Percentiles rank a stretch among this genome's conserved stretches.
phyloP scores from a whole-genome alignment of 768 basidiomycete genomes.

The Hebeloma cylindrosporum region DNA sequence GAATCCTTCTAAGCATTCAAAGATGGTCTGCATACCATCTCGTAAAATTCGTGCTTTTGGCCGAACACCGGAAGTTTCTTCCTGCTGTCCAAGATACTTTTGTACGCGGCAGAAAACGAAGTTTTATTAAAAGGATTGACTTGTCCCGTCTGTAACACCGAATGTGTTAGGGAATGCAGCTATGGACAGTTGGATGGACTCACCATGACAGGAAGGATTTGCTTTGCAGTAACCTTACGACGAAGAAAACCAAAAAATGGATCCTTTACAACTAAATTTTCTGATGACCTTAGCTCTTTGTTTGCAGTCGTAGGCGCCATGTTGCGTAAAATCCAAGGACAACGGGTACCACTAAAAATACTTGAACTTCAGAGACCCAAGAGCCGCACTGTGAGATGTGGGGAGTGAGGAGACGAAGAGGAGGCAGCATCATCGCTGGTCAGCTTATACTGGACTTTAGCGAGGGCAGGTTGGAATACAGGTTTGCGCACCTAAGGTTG shows the following conservation, averaged over 20 bases:
- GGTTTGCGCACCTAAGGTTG: no score
- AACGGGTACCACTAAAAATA: no score
- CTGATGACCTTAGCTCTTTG: no score
- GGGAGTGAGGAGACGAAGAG: no score
- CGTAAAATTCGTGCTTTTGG: not conserved
- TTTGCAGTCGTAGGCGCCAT: no score
- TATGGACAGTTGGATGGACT: not conserved
- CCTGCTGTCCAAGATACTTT: not conserved
- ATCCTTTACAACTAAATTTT: not conserved
- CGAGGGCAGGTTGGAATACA: no score
- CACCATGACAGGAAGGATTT: not conserved
- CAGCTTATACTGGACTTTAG: no score
- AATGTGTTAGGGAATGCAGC: not conserved
- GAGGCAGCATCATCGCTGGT: no score
- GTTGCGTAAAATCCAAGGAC: no score
- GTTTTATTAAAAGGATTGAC: not conserved
- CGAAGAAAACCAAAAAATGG: not conserved
- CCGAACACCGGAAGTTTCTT: conserved; percentile 1
- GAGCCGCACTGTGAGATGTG: no score
- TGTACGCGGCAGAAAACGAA: not conserved
- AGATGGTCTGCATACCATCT: not conserved
- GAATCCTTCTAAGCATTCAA: not conserved
- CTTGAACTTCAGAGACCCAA: no score
- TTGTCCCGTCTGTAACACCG: not conserved
- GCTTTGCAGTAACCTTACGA: not conserved